Evolutionary conservation across 768 basidiomycete species (phyloP).

Genomic region (Pulveroboletus sp.): DNA sequence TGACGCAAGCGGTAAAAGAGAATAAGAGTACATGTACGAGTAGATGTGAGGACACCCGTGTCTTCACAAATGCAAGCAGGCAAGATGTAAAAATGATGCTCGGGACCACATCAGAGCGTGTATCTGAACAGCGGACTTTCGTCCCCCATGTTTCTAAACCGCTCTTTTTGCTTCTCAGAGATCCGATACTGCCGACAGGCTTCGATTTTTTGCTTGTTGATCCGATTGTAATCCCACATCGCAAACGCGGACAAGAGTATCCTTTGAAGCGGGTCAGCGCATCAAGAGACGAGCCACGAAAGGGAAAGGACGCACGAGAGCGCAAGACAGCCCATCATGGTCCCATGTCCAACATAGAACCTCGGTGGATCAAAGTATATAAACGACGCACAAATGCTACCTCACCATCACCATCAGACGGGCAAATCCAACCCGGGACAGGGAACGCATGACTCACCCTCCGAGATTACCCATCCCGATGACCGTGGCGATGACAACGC

Average conservation of each 20-base stretch:
- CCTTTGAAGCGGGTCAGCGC: background rate
- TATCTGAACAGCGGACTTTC: slow-evolving; percentile 5
- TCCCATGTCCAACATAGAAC: background rate
- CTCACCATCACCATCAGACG: no score
- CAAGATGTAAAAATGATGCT: no score
- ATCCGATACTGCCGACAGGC: slow-evolving; percentile 1
- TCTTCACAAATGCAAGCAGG: no score
- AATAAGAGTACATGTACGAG: no score
- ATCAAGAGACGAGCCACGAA: background rate
- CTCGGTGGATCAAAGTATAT: background rate
- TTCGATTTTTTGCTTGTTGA: background rate
- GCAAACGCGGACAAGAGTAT: background rate
- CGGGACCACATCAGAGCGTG: background rate
- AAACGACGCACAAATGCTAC: background rate
- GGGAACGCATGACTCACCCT: background rate
- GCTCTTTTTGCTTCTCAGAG: background rate
- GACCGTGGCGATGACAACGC: slow-evolving; percentile 2
- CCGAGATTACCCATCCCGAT: background rate
- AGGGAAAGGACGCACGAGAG: background rate
- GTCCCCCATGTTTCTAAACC: slow-evolving; percentile 3
- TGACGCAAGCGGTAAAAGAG: no score
- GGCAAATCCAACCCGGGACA: background rate
- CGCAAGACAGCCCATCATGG: background rate
- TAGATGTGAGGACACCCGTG: no score
- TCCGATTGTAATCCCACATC: slow-evolving; percentile 1